A percentile compares a stretch with the other conserved stretches of the same genome.
Conservation (phyloP, 1,284 basidiomycete genomes). For the Ustilago shanxiensis region DNA sequence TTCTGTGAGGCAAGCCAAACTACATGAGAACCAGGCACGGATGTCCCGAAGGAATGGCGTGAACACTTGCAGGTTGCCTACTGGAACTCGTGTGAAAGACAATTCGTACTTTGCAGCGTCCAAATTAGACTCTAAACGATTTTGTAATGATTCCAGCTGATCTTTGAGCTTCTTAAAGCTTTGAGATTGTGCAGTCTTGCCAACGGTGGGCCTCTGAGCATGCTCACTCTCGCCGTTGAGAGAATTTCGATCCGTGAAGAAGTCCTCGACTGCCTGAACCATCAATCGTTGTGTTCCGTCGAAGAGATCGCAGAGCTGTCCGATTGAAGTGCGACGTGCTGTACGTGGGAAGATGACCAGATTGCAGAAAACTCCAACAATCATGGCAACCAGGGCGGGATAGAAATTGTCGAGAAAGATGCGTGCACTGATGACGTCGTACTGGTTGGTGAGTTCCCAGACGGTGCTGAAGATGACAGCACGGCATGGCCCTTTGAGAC, state of each 20-base stretch:
- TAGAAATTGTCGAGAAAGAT: slow-evolving; percentile 60
- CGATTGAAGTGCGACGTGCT: slow-evolving; percentile 37
- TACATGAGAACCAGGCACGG: slow-evolving; percentile 56
- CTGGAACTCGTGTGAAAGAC: slow-evolving; percentile 42
- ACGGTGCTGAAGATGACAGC: slow-evolving; percentile 49
- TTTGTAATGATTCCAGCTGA: slow-evolving; percentile 16
- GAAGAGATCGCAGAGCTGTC: slow-evolving; percentile 26
- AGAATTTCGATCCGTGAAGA: slow-evolving; percentile 22
- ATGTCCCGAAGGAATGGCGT: slow-evolving; percentile 36
- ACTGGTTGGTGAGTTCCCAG: slow-evolving; percentile 57
- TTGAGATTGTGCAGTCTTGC: not conserved
- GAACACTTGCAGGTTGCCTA: slow-evolving; percentile 28
- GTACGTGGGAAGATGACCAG: slow-evolving; percentile 53
- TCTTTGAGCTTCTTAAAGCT: slow-evolving; percentile 26
- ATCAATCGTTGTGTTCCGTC: slow-evolving; percentile 36
- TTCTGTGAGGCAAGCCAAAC: slow-evolving; percentile 23
- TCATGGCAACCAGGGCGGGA: slow-evolving; percentile 52
- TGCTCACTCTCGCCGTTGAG: not conserved
- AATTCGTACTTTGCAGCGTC: slow-evolving; percentile 58
- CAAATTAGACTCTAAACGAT: slow-evolving; percentile 28
- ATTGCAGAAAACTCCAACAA: slow-evolving; percentile 47
- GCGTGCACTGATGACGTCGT: slow-evolving; percentile 31
- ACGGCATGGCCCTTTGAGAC: slow-evolving; percentile 52
- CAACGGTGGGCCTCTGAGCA: not conserved
- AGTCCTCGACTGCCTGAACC: slow-evolving; percentile 41